Percentiles rank a stretch among this genome's conserved stretches.
Conservation (phyloP, 805 yeast species). For the Zygosaccharomyces gambellarensis region DNA sequence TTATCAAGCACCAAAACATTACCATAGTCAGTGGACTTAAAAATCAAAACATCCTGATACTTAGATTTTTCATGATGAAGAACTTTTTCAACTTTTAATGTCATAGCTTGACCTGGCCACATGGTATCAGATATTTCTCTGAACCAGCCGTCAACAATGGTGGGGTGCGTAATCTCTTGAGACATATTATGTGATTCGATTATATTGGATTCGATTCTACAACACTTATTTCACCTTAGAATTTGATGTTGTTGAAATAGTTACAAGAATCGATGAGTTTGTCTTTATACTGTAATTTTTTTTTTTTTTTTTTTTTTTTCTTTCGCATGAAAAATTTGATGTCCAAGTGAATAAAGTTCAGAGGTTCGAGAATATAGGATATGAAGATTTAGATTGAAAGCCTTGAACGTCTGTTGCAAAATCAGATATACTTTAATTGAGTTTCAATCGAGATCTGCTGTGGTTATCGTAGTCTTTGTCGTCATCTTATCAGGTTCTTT, state of each 20-base stretch:
- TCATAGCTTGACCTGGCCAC: slow-evolving; percentile 99
- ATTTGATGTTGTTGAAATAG: background rate
- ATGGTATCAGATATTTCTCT: slow-evolving; percentile 89
- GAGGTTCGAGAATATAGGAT: no score
- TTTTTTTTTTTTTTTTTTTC: background rate
- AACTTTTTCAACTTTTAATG: slow-evolving; percentile 79
- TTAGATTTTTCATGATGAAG: slow-evolving; percentile 79
- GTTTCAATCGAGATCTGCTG: no score
- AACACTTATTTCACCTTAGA: background rate
- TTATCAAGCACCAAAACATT: slow-evolving; percentile 93
- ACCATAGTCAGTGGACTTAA: slow-evolving; percentile 90
- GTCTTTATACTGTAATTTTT: background rate
- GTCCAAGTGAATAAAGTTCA: no score
- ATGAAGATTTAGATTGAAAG: no score
- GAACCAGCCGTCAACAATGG: slow-evolving; percentile 81
- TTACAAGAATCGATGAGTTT: background rate
- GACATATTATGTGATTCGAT: slow-evolving; percentile 20
- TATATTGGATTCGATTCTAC: background rate
- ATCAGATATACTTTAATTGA: no score
- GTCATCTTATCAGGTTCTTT: no score
- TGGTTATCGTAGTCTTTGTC: no score
- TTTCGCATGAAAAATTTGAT: background rate
- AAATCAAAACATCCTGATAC: slow-evolving; percentile 91
- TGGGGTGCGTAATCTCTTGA: slow-evolving; percentile 40
- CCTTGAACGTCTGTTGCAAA: no score